Percentiles rank a stretch among this genome's conserved stretches.
Evolutionary conservation across 2,329 filamentous ascomycete species (phyloP).

Genomic region (Ophiostoma perfectum): DNA sequence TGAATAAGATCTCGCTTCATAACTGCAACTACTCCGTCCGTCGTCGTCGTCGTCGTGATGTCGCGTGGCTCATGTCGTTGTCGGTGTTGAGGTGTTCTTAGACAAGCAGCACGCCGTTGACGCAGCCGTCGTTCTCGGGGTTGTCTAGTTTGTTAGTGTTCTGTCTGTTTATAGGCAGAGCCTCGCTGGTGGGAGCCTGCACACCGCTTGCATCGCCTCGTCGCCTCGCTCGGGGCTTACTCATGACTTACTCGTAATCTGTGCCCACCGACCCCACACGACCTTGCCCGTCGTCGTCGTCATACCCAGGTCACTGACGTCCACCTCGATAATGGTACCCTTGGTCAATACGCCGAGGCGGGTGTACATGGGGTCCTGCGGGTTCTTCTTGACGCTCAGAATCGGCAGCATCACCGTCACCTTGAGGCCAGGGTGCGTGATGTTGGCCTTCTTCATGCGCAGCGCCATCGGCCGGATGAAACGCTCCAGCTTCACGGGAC

Average conservation of each 20-base stretch:
- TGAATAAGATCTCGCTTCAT: too few species aligned
- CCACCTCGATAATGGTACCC: slow-evolving; percentile 78
- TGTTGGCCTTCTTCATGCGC: slow-evolving; percentile 72
- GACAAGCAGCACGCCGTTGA: slow-evolving; percentile 25
- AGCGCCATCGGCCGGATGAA: slow-evolving; percentile 45
- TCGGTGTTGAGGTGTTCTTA: neutral
- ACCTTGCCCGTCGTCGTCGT: slow-evolving; percentile 90
- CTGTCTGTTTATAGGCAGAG: neutral
- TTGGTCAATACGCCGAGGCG: slow-evolving; percentile 76
- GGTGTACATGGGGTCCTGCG: slow-evolving; percentile 82
- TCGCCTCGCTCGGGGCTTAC: neutral
- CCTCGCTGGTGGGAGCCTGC: neutral
- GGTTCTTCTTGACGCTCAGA: slow-evolving; percentile 66
- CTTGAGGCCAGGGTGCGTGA: slow-evolving; percentile 39
- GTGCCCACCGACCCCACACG: slow-evolving; percentile 82
- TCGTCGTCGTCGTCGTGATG: neutral
- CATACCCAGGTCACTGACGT: slow-evolving; percentile 84
- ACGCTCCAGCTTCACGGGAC: slow-evolving; percentile 72
- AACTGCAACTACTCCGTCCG: neutral
- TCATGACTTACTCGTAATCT: slow-evolving; percentile 46
- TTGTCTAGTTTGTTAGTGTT: slow-evolving; percentile 24
- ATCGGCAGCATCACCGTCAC: slow-evolving; percentile 79
- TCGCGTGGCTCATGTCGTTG: too few species aligned
- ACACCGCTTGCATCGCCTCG: neutral
- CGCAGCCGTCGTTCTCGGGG: slow-evolving; percentile 28